These are phyloP conservation scores for Rubia balearica DNA, from an alignment of 305 asterid species.

Conservation along the genomic window DNA sequence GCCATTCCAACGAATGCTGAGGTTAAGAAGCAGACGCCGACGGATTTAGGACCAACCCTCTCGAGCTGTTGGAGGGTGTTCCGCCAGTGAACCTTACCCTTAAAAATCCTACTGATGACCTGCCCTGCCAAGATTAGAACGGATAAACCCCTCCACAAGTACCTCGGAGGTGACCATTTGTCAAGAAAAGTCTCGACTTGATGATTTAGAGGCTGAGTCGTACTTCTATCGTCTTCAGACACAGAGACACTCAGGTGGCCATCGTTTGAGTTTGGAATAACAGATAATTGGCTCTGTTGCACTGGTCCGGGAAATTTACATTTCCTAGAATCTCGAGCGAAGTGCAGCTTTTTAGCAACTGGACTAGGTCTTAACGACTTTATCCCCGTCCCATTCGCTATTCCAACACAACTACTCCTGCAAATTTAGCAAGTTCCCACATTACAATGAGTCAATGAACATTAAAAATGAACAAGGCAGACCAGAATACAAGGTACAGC, in stretches of 20 bases:
- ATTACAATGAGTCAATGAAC: neutral
- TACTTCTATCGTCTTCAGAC: slow-evolving; percentile 36
- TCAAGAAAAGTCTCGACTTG: slow-evolving; percentile 39
- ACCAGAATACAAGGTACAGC: neutral
- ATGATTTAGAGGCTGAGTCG: slow-evolving; percentile 22
- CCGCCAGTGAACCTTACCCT: slow-evolving; percentile 73
- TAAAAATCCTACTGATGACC: slow-evolving; percentile 46
- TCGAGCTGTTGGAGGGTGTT: slow-evolving; percentile 81
- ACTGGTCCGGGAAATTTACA: slow-evolving; percentile 27
- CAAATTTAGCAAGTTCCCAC: slow-evolving; percentile 15
- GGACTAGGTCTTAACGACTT: slow-evolving; percentile 23
- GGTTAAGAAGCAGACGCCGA: slow-evolving; percentile 84
- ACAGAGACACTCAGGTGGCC: slow-evolving; percentile 40
- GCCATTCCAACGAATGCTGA: slow-evolving; percentile 98
- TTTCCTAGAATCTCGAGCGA: slow-evolving; percentile 26
- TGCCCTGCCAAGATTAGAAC: slow-evolving; percentile 67
- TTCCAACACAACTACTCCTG: slow-evolving; percentile 37
- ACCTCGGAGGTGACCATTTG: slow-evolving; percentile 84
- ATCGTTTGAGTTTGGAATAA: slow-evolving; percentile 40
- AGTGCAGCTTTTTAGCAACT: slow-evolving; percentile 29
- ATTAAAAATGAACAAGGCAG: neutral
- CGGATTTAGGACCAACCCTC: slow-evolving; percentile 89
- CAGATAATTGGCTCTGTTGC: slow-evolving; percentile 26
- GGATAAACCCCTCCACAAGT: slow-evolving; percentile 85
- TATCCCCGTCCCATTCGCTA: slow-evolving; percentile 18